Conservation (phyloP, 2,329 filamentous ascomycete species). For the Atkinsonella texensis region DNA sequence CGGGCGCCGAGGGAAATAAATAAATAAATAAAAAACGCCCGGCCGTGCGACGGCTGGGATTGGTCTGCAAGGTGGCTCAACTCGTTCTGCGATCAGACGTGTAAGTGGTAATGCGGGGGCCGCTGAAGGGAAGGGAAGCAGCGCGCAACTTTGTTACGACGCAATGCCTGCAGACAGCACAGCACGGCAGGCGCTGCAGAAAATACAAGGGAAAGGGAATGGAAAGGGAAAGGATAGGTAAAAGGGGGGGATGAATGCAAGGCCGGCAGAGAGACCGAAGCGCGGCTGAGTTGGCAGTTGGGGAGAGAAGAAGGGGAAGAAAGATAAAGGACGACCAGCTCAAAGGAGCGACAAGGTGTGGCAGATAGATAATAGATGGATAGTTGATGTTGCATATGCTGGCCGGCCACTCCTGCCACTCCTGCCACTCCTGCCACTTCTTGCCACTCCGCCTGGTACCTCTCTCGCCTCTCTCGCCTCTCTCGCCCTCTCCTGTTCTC, state of each 20-base stretch:
- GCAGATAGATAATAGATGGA: not conserved
- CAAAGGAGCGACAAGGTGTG: not conserved
- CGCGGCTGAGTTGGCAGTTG: not conserved
- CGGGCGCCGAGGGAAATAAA: not conserved
- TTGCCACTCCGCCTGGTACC: too few species aligned
- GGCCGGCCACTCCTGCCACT: not conserved
- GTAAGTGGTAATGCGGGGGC: conserved; percentile 8
- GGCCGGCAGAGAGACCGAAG: not conserved
- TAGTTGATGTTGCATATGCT: not conserved
- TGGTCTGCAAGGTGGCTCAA: conserved; percentile 4
- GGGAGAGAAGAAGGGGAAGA: not conserved
- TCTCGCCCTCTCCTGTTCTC: too few species aligned
- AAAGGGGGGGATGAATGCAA: conserved; percentile 1
- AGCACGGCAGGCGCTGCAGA: conserved; percentile 1
- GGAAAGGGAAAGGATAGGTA: too few species aligned
- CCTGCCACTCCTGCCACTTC: not conserved
- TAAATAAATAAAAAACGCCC: not conserved
- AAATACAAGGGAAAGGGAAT: not conserved
- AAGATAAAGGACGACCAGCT: not conserved
- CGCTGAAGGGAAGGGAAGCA: not conserved
- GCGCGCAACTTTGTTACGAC: not conserved
- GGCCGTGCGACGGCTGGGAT: not conserved
- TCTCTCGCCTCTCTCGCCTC: too few species aligned
- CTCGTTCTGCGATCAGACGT: conserved; percentile 6
- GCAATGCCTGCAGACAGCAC: not conserved